Evolutionary conservation across 2,329 filamentous ascomycete species (phyloP), one percentile per base, ranked within the genome.

Genomic region (Fusarium agapanthi): DNA sequence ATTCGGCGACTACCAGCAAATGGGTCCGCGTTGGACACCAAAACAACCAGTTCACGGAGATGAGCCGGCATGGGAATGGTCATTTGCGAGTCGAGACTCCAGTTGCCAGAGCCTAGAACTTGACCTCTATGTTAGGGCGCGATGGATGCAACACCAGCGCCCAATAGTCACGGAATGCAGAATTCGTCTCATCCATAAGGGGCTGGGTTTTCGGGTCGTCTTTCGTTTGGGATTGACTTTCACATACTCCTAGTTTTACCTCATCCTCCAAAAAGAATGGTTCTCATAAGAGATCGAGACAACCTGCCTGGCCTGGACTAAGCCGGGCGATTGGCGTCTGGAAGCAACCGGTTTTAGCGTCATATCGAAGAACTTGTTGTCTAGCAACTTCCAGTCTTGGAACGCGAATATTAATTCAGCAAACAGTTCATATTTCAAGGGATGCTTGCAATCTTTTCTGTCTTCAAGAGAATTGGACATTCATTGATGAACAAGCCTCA

Each of bases 91-190:
- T 64, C 51, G 48, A 64, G 43, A 58, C 43, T 67, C 53, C 40
- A 48, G n/a, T n/a, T 50, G 38, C 55, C 51, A 63, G 51, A 67
- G 71, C 67, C 70, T 68, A 71, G 71, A 73, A 71, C 70, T 51
- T 35, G 20, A 56, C 41, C 58, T 54, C 40, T 34, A 38, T 48
- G 22, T 65, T 53, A 72, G 51, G 45, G 47, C 56, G 62, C 35
- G 51, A 62, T 34, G 56, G 48, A 28, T 73, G 40, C 48, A 56
- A 69, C 58, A 64, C 69, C 47, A 60, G 34, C 47, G 44, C 47
- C 47, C 54, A 53, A 64, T 69, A 70, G 62, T 62, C 32, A 50
- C 55, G 56, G 65, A 62, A 70, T 59, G 60, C 60, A 61, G 22
- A 54, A 34, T 58, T 61, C 58, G 44, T 66, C 45, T 43, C 43